Percentiles rank a stretch among this genome's conserved stretches.
Evolutionary conservation across 768 basidiomycete species (phyloP).

Genomic region (Boletus edulis): DNA sequence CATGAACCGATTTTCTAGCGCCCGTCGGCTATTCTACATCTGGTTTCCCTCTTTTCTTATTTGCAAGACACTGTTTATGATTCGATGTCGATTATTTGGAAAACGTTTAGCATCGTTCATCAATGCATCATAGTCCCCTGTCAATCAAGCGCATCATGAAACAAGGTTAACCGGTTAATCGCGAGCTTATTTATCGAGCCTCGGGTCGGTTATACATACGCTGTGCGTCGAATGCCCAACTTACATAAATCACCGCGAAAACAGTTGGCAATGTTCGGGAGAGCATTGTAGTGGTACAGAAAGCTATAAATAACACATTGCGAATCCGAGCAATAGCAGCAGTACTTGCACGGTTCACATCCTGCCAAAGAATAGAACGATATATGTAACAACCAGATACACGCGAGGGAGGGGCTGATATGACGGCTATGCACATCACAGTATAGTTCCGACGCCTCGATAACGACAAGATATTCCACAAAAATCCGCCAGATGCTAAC

Average conservation of each 20-base stretch:
- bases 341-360: constrained; percentile 14
- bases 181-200: constrained; percentile 11
- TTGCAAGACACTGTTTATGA: constrained; percentile 13
- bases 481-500: constrained; percentile 35
- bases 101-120: not conserved
- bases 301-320: constrained; percentile 36
- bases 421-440: constrained; percentile 22
- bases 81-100: constrained; percentile 10
- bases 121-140: constrained; percentile 5
- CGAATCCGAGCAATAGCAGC: constrained; percentile 27
- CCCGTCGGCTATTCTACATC: not conserved
- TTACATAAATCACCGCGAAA: constrained; percentile 6
- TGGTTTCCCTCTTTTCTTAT: constrained; percentile 3
- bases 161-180: constrained; percentile 12
- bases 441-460: constrained; percentile 31
- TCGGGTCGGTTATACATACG: not conserved
- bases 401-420: constrained; percentile 10
- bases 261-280: constrained; percentile 16
- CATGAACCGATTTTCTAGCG: constrained; percentile 51
- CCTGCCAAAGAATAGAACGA: constrained; percentile 28
- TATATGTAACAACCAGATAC: constrained; percentile 29
- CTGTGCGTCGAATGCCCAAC: not conserved
- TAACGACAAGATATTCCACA: constrained; percentile 34
- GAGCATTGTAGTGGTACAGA: constrained; percentile 32
- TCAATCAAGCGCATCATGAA: not conserved